These are phyloP conservation scores for Marasmius fiardii DNA, from an alignment of 1,284 basidiomycete genomes.

Conservation along the genomic window DNA sequence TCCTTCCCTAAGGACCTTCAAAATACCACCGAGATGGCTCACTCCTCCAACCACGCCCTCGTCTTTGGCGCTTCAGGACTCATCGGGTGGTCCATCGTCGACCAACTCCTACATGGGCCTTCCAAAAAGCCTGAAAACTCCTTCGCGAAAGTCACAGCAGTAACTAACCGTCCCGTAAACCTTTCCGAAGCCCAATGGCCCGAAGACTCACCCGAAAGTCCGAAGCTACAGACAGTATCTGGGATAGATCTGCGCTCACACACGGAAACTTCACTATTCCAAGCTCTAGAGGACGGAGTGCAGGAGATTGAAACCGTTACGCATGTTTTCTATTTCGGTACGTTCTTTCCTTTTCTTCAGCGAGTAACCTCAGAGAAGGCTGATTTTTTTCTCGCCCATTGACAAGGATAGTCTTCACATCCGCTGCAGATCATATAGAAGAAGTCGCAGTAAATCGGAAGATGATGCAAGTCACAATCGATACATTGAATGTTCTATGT, in stretches of 20 bases:
- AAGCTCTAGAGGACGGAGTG: conserved; percentile 8
- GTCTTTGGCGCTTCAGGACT: conserved; percentile 20
- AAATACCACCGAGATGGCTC: too few species aligned
- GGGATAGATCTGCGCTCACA: conserved; percentile 13
- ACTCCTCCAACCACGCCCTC: conserved; percentile 12
- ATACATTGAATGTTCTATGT: conserved; percentile 10
- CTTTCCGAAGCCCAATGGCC: conserved; percentile 15
- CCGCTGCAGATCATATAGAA: background rate
- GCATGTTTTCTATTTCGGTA: conserved; percentile 19
- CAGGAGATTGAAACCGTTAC: conserved; percentile 14
- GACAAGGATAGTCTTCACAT: conserved; percentile 4
- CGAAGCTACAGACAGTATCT: conserved; percentile 13
- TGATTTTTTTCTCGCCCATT: too few species aligned
- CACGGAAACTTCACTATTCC: conserved; percentile 11
- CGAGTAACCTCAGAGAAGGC: background rate
- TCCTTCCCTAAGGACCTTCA: too few species aligned
- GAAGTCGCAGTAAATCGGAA: conserved; percentile 13
- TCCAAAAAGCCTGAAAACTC: conserved; percentile 7
- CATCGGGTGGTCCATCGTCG: conserved; percentile 18
- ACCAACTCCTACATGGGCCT: conserved; percentile 16
- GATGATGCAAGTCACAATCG: conserved; percentile 16
- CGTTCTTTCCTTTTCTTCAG: conserved; percentile 7
- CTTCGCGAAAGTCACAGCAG: conserved; percentile 17
- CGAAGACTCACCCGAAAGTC: conserved; percentile 2
- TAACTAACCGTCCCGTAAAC: conserved; percentile 16